Percentiles rank a stretch among this genome's conserved stretches.
Conservation (phyloP, 352 stramenopile genomes). For the Phytophthora kernoviae region DNA sequence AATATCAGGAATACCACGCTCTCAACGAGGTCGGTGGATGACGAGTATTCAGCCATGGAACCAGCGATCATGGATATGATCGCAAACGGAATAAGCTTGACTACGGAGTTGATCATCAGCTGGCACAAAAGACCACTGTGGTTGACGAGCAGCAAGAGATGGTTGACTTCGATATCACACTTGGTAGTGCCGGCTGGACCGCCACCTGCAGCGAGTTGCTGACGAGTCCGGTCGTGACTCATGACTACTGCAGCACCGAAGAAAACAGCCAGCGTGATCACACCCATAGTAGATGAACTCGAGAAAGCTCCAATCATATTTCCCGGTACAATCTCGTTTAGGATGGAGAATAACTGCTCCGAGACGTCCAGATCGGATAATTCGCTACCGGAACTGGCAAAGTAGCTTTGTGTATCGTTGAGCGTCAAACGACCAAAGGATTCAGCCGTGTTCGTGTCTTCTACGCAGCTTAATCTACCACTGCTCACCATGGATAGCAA, state of each 20-base stretch:
- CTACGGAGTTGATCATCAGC: constrained; percentile 74
- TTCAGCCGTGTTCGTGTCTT: constrained; percentile 28
- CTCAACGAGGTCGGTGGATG: constrained; percentile 43
- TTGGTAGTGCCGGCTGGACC: constrained; percentile 19
- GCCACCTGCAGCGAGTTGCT: constrained; percentile 9
- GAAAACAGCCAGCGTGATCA: constrained; percentile 72
- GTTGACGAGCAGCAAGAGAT: constrained; percentile 65
- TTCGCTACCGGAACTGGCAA: constrained; percentile 34
- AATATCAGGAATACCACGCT: constrained; percentile 60
- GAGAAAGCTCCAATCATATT: constrained; percentile 72
- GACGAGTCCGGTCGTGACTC: constrained; percentile 46
- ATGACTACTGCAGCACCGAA: constrained; percentile 68
- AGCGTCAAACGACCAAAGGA: constrained; percentile 39
- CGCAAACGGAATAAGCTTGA: constrained; percentile 65
- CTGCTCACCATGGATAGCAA: constrained; percentile 41
- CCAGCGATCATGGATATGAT: constrained; percentile 78
- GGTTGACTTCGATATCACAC: constrained; percentile 49
- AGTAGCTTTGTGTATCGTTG: constrained; percentile 57
- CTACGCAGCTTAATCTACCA: constrained; percentile 43
- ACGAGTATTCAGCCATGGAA: constrained; percentile 60
- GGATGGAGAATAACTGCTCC: constrained; percentile 71
- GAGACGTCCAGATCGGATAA: constrained; percentile 48
- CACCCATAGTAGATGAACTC: constrained; percentile 55
- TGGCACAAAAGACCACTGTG: constrained; percentile 68
- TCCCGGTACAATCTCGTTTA: constrained; percentile 60